phyloP scores from a whole-genome alignment of 1,139 yeast genomes.

The Candida neerlandica region DNA sequence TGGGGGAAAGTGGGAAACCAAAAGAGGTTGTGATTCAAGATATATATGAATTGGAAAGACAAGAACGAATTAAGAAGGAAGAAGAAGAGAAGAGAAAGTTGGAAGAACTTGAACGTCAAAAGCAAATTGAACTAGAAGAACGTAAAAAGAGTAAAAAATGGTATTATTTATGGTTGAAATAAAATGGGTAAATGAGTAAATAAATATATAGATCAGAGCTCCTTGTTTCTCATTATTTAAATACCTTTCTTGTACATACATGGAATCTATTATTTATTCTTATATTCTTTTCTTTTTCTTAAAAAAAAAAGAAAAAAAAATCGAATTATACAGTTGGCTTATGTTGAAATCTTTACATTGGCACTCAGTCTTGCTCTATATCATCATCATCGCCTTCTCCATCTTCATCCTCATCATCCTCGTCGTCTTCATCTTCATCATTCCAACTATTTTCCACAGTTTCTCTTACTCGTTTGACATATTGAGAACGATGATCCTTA shows the following conservation, averaged over 20 bases:
- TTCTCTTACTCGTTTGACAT: conserved; percentile 86
- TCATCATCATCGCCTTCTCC: conserved; percentile 15
- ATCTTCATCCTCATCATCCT: conserved; percentile 66
- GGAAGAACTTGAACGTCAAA: conserved; percentile 16
- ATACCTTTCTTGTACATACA: conserved; percentile 1
- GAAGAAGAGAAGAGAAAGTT: conserved; percentile 19
- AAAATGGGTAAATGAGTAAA: conserved; percentile 4
- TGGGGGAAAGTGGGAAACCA: conserved; percentile 53
- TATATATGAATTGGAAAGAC: conserved; percentile 35
- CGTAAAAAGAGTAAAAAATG: conserved; percentile 8
- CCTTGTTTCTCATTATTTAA: background rate
- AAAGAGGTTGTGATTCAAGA: conserved; percentile 42
- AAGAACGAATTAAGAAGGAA: conserved; percentile 20
- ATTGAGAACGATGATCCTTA: conserved; percentile 93
- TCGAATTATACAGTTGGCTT: background rate
- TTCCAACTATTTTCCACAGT: conserved; percentile 92
- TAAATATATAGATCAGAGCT: background rate
- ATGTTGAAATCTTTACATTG: too few species aligned
- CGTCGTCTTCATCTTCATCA: conserved; percentile 62
- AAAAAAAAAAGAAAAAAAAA: too few species aligned
- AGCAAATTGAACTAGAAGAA: conserved; percentile 12
- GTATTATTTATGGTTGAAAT: conserved; percentile 16
- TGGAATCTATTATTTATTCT: conserved; percentile 2
- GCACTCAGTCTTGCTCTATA: conserved; percentile 2
- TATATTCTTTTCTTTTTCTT: too few species aligned